Base-by-base conservation (phyloP, 768 basidiomycete species). In the Hygrocybe punicea region DNA sequence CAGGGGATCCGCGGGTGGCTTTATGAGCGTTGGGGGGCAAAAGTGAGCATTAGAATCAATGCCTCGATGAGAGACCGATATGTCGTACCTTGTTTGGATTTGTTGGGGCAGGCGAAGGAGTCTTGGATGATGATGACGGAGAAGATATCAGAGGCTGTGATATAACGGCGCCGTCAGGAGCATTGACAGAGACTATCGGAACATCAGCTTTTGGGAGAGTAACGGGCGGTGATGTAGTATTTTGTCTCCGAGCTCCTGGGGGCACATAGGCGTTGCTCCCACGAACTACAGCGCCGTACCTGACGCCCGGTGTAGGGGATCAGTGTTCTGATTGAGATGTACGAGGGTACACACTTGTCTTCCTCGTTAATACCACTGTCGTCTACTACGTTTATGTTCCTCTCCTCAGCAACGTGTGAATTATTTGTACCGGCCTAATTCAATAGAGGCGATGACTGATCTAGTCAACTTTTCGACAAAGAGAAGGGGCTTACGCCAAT, bases 241-340 rank as follows among this genome's bases (percentile, higher is more conserved):
- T 72, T 37, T 68, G 57, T 69, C 81, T 84, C 56, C 95, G 83
- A 36, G 94, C 93, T 58, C 87, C 92, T 2, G 96, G 96, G 46
- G 97, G 97, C 37, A 98, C 84, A 69, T 99, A 99, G 23, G 95
- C 96, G 65, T 89, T 89, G 16, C 87, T 79, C 33, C 86, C 81
- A 56, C 97, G 89, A 50, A 90, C 86, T 29, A 98, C 97, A 24
- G 93, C 94, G 56, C 91, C 90, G 68, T 93, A 98, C 72, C 94
- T 97, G 67, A 40, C 56, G 57, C 53, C 49, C 40, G 13, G 55
- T 44, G 58, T 47, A 69, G n/a, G n/a, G n/a, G 58, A 69, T 69
- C 52, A 71, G 58, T 58, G 59, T 39, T 55, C 35, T 42, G 56
- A 33, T 33, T 44, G 46, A 56, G 49, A 64, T 58, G 51, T 53